phyloP scores from a whole-genome alignment of 495 filamentous ascomycete species.

The Hyphodiscus hymeniophilus region DNA sequence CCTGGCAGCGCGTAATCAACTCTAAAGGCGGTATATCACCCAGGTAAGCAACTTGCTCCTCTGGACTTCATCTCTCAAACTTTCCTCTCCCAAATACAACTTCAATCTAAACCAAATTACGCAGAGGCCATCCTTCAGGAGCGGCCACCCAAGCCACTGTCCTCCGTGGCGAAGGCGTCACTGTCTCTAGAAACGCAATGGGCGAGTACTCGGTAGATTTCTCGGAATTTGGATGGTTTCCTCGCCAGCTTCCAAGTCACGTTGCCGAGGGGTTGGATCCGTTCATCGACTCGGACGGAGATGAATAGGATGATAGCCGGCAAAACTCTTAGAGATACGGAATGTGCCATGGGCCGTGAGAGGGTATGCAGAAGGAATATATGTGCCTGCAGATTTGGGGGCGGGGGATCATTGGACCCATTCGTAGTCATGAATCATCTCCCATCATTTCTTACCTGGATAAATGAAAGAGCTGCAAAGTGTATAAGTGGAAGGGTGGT shows the following conservation, averaged over 20 bases:
- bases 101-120: too few relatives aligned
- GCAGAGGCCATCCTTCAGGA: conserved; percentile 56
- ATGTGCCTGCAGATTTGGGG: too few relatives aligned
- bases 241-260: conserved; percentile 37
- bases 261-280: conserved; percentile 14
- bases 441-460: too few relatives aligned
- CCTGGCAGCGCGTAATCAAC: conserved; percentile 92
- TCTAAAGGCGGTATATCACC: conserved; percentile 77
- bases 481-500: conserved; percentile 6
- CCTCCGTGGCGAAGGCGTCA: conserved; percentile 61
- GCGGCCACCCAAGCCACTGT: conserved; percentile 59
- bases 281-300: conserved; percentile 10
- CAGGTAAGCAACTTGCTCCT: conserved; percentile 43
- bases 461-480: too few relatives aligned
- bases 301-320: too few relatives aligned
- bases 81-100: neutral
- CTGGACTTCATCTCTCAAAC: neutral
- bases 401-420: too few relatives aligned
- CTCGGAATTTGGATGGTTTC: conserved; percentile 69
- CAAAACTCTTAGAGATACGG: too few relatives aligned
- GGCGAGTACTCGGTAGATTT: conserved; percentile 67
- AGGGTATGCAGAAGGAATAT: too few relatives aligned
- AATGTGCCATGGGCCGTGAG: neutral
- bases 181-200: conserved; percentile 52
- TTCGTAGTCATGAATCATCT: too few relatives aligned